Evolutionary conservation across 805 yeast species (phyloP), one percentile per base, ranked within the genome.

Genomic region (Hermanozyma aechmeae): DNA sequence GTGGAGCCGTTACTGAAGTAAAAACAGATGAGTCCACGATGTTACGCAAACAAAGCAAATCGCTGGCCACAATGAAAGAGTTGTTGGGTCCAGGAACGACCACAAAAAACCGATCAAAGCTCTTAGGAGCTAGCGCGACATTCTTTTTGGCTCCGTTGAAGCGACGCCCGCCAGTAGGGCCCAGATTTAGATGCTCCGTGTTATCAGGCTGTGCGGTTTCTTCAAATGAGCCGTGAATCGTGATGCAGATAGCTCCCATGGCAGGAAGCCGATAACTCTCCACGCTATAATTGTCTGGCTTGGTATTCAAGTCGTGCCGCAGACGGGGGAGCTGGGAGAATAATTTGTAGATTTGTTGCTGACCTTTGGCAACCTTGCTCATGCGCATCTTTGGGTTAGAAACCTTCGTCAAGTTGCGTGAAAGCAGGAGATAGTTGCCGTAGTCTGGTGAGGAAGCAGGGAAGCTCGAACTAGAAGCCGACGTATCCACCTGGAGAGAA

Each of bases 101-200:
- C n/a, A 83, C 63, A 49, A 92, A 76, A 1, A 79, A 67, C 47
- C 98, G 69, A 51, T 92, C 98, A 53, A 92, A 92, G 7, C 92
- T 74, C 49, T 92, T 79, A 40, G 65, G 66, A 4, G 71, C 59
- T 20, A 78, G 55, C 17, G 66, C 51, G 13, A 49, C 31, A 32
- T 53, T 56, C 28, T 26, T 33, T 20, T 36, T 29, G 18, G 38
- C 42, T 18, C 48, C 29, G 26, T 46, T 42, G 29, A 40, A 36
- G 12, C 34, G 7, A 42, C 39, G 3, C 29, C 50, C 15, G 18
- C 38, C 34, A 31, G 30, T 34, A 33, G 28, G 37, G 27, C 13
- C 37, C 37, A 15, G 21, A 10, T 30, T 44, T 11, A 38, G 25
- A 12, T 42, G 47, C 7, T 48, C 58, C 8, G 37, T 18, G 23